These are phyloP conservation scores for Piper betle DNA, from an alignment of 164 flowering plant genomes.

Conservation along the genomic window DNA sequence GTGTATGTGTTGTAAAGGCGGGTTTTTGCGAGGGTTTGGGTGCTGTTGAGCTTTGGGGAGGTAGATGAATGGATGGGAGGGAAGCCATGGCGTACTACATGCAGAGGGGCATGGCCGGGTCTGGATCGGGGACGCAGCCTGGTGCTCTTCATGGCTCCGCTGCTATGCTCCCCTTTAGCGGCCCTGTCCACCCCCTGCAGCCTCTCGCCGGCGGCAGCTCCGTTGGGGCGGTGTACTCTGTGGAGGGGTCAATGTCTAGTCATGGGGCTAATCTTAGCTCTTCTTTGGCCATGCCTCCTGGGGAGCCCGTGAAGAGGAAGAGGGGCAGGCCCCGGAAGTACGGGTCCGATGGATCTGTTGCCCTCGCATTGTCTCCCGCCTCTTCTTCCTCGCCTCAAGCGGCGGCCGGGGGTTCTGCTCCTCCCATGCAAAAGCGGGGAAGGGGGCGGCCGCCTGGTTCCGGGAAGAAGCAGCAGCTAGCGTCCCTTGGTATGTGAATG, in stretches of 20 bases:
- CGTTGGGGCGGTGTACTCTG: constrained; percentile 29
- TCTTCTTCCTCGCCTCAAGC: constrained; percentile 26
- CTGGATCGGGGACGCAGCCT: constrained; percentile 16
- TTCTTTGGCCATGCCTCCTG: constrained; percentile 19
- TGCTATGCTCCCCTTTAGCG: constrained; percentile 30
- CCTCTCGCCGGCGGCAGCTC: constrained; percentile 33
- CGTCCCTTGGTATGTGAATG: constrained; percentile 48
- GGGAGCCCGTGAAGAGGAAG: constrained; percentile 50
- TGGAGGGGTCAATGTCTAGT: constrained; percentile 39
- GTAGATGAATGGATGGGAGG: constrained; percentile 93
- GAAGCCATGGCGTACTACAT: constrained; percentile 70
- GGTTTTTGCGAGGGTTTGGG: not conserved
- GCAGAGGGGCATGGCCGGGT: constrained; percentile 45
- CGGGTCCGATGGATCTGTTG: constrained; percentile 56
- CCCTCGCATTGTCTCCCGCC: constrained; percentile 50
- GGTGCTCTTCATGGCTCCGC: constrained; percentile 30
- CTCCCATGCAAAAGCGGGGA: constrained; percentile 51
- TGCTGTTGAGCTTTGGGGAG: not conserved
- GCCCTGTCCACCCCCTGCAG: constrained; percentile 29
- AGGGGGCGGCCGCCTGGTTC: constrained; percentile 96
- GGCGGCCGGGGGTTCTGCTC: constrained; percentile 4
- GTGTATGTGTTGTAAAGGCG: not conserved
- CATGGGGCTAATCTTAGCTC: constrained; percentile 34
- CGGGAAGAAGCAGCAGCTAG: constrained; percentile 69
- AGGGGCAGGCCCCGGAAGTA: constrained; percentile 91